Base-by-base conservation (phyloP, 306 rosid species). In the Corylus heterophylla region DNA sequence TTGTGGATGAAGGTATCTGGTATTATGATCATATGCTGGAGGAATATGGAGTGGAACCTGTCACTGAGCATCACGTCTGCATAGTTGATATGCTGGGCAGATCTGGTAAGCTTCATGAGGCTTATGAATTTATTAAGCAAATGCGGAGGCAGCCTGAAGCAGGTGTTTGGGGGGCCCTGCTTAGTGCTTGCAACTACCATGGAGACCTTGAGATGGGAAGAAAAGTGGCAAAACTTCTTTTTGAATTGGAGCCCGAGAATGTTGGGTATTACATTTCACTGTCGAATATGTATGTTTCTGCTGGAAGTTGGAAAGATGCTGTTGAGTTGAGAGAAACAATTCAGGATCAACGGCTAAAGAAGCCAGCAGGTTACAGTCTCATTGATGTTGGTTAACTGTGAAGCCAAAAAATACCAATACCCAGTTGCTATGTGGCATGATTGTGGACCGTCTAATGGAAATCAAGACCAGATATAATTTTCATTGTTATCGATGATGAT, bases 221-320 rank as follows among this genome's bases (percentile, higher is more conserved):
- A 76, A 56, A 76, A 69, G 66, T 89, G 73, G 90, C 89, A 63
- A 77, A 87, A 74, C 48, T 20, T 78, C 86, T 89, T 51, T 89
- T 89, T 76, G 68, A 87, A 77, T 1, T 83, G 51, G 90, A 87
- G 42, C 92, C 92, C 74, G 81, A 76, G 62, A 89, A 89, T 85
- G 89, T 74, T 80, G 92, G 89, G 71, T 87, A 89, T 81, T 87
- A 87, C 78, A 87, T 89, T 85, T 83, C 86, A 31, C 74, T 89
- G 74, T 81, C 90, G 22, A 89, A 89, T 71, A 89, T 89, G 92
- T 89, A 87, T 56, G 90, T 85, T 83, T 90, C 89, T 51, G 82
- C 78, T 45, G 92, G 92, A 85, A 85, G 89, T 73, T 89, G 92
- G 92, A 89, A 85, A 79, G 90, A 89, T 76, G 92, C 92, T 29